Conservation (phyloP, 495 filamentous ascomycete species). For the Talaromyces liani region DNA sequence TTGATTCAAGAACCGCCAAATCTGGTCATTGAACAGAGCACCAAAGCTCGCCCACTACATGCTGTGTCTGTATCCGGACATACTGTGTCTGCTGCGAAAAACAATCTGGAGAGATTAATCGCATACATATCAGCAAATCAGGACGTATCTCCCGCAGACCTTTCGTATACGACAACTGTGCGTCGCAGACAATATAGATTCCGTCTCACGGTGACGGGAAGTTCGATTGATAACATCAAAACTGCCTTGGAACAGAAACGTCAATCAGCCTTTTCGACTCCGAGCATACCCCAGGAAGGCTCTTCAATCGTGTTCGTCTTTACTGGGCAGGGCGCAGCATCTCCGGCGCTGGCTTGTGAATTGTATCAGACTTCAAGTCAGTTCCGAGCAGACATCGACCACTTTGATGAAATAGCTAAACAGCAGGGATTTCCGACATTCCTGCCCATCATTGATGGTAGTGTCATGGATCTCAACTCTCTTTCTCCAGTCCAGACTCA, state of each 20-base stretch:
- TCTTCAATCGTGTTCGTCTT: constrained; percentile 51
- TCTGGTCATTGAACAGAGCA: too few species aligned
- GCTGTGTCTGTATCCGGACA: background rate
- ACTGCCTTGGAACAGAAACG: constrained; percentile 21
- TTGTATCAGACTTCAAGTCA: constrained; percentile 17
- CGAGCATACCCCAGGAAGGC: constrained; percentile 16
- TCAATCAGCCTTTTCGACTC: constrained; percentile 18
- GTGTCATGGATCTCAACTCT: constrained; percentile 19
- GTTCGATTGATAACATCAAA: constrained; percentile 10
- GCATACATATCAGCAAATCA: constrained; percentile 45
- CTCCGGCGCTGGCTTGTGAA: constrained; percentile 21
- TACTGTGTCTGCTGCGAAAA: background rate
- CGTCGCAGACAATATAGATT: constrained; percentile 71
- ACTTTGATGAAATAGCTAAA: constrained; percentile 21
- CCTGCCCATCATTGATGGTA: constrained; percentile 15
- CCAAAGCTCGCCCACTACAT: too few species aligned
- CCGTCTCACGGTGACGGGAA: constrained; percentile 44
- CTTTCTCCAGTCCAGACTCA: constrained; percentile 53
- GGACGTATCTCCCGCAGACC: constrained; percentile 28
- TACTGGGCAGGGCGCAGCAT: constrained; percentile 62
- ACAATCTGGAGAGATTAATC: constrained; percentile 42
- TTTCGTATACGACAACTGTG: constrained; percentile 75
- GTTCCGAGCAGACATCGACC: constrained; percentile 20
- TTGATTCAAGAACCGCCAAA: too few species aligned
- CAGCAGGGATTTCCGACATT: constrained; percentile 28